phyloP scores from a whole-genome alignment of 148 eudicot species.

The Amaranthus hypochondriacus region DNA sequence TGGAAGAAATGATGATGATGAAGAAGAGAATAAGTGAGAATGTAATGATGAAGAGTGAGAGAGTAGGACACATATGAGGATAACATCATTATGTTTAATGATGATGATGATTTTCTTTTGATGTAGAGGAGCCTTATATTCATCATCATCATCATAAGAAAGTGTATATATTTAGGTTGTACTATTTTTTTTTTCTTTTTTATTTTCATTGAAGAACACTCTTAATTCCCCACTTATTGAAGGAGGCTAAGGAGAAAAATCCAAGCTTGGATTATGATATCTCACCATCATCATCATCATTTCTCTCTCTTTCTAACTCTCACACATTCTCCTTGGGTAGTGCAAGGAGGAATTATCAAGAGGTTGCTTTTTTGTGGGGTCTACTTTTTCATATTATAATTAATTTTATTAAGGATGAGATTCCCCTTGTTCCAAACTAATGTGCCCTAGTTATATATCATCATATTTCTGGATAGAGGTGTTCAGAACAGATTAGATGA shows the following conservation, averaged over 20 bases:
- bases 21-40: not conserved
- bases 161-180: not conserved
- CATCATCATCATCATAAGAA: too few relatives aligned
- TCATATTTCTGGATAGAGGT: not conserved
- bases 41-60: slow-evolving; percentile 11
- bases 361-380: slow-evolving; percentile 15
- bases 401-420: not conserved
- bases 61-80: not conserved
- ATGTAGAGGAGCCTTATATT: too few relatives aligned
- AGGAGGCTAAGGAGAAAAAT: slow-evolving; percentile 24
- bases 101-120: not conserved
- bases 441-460: slow-evolving; percentile 15
- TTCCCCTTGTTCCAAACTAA: not conserved
- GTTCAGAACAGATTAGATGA: too few relatives aligned
- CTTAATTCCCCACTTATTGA: not conserved
- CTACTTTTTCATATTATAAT: not conserved
- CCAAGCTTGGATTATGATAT: slow-evolving; percentile 24
- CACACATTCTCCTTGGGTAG: slow-evolving; percentile 13
- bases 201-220: too few relatives aligned
- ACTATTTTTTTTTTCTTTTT: not conserved
- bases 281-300: slow-evolving; percentile 27
- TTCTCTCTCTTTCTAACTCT: not conserved
- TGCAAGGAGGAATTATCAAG: slow-evolving; percentile 13
- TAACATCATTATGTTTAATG: slow-evolving; percentile 9
- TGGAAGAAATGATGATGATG: slow-evolving; percentile 13